Conservation (phyloP, 352 stramenopile species). For the Blastocystis sp. region DNA sequence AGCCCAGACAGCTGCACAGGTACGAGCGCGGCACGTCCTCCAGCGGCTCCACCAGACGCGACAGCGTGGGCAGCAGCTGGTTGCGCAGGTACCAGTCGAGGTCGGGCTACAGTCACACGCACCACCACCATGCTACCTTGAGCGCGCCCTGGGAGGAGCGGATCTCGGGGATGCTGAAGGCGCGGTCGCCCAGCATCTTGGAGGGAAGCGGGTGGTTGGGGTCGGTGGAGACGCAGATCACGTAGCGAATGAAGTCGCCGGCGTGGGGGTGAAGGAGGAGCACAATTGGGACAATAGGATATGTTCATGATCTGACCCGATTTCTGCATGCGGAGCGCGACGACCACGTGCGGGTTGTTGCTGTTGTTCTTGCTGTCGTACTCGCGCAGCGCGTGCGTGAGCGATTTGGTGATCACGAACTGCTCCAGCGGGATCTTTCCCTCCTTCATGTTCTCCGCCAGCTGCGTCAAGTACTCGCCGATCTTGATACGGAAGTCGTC, state of each 20-base stretch:
- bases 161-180: slow-evolving; percentile 87
- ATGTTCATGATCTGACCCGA: slow-evolving; percentile 92
- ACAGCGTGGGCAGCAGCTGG: slow-evolving; percentile 95
- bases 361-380: slow-evolving; percentile 89
- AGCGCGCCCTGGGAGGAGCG: slow-evolving; percentile 82
- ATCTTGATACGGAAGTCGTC: slow-evolving; percentile 89
- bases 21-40: slow-evolving; percentile 91
- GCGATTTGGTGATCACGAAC: slow-evolving; percentile 98
- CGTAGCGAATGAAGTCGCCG: slow-evolving; percentile 71
- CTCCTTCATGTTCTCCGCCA: slow-evolving; percentile 90
- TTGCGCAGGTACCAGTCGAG: slow-evolving; percentile 94
- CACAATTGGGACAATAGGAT: slow-evolving; percentile 64
- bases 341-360: slow-evolving; percentile 93
- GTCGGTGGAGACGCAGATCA: slow-evolving; percentile 31
- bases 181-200: slow-evolving; percentile 77
- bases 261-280: slow-evolving; percentile 18
- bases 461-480: slow-evolving; percentile 77
- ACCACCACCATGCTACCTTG: slow-evolving; percentile 77
- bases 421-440: slow-evolving; percentile 91
- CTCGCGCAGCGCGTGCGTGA: slow-evolving; percentile 98
- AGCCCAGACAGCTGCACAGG: slow-evolving; percentile 91
- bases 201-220: slow-evolving; percentile 18
- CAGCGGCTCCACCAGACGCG: slow-evolving; percentile 97
- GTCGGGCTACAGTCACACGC: slow-evolving; percentile 81
- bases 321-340: slow-evolving; percentile 91